Evolutionary conservation across 768 basidiomycete species (phyloP).

Genomic region (Termitomyces sp.): DNA sequence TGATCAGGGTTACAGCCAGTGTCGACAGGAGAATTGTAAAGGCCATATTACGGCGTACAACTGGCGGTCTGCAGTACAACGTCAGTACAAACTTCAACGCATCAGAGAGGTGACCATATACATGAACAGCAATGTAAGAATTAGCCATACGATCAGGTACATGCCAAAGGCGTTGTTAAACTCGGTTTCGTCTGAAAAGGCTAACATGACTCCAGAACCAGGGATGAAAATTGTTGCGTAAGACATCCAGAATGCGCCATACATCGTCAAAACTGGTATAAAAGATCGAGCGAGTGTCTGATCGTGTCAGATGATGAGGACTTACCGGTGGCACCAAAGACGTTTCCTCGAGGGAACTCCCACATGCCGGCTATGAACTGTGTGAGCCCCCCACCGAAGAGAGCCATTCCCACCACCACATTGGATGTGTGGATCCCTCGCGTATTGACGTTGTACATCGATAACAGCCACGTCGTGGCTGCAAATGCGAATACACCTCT

Average conservation of each 20-base stretch:
- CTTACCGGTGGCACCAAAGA: constrained; percentile 63
- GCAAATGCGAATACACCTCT: constrained; percentile 37
- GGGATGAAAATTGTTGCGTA: constrained; percentile 70
- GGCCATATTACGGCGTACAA: constrained; percentile 23
- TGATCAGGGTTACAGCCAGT: constrained; percentile 25
- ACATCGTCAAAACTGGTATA: constrained; percentile 60
- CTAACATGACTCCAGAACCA: constrained; percentile 48
- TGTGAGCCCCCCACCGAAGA: constrained; percentile 71
- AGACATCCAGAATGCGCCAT: constrained; percentile 81
- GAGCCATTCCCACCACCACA: constrained; percentile 72
- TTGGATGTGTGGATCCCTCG: constrained; percentile 51
- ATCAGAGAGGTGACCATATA: constrained; percentile 27
- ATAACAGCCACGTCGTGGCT: constrained; percentile 64
- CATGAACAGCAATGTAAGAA: constrained; percentile 64
- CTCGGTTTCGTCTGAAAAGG: constrained; percentile 42
- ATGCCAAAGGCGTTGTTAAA: constrained; percentile 60
- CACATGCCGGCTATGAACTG: constrained; percentile 85
- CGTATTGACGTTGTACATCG: constrained; percentile 59
- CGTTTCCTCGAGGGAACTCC: constrained; percentile 61
- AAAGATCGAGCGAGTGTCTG: not conserved
- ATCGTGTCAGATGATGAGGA: not conserved
- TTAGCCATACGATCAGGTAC: constrained; percentile 64
- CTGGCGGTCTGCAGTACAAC: constrained; percentile 19
- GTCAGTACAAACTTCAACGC: not conserved
- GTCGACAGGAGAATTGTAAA: constrained; percentile 24